Percentiles rank a stretch among this genome's conserved stretches.
These are phyloP conservation scores for Sphenostylis stenocarpa DNA, from an alignment of 306 rosid species.

Conservation along the genomic window DNA sequence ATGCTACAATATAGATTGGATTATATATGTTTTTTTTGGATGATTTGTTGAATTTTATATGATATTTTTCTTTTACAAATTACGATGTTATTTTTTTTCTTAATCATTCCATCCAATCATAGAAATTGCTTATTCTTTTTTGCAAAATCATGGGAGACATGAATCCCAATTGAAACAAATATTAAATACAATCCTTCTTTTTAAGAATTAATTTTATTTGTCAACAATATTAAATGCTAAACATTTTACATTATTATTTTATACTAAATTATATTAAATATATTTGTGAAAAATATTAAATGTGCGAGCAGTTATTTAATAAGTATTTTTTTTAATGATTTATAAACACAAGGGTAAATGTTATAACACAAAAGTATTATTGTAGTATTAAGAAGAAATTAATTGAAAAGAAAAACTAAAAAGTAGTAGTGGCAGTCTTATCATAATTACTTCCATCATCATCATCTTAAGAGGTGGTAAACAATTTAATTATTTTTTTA, in stretches of 20 bases:
- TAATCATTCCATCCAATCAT: no score
- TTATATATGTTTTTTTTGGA: neutral
- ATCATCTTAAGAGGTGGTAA: neutral
- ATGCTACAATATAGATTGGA: neutral
- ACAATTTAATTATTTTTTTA: conserved; percentile 9
- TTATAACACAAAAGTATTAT: neutral
- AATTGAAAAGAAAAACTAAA: neutral
- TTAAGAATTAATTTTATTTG: neutral
- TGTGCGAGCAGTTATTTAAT: neutral
- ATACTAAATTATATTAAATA: neutral
- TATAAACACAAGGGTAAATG: neutral
- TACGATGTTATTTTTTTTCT: neutral
- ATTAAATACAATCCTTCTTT: neutral
- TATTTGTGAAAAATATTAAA: neutral
- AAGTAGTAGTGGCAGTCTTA: neutral
- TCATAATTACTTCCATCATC: neutral
- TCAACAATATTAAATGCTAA: neutral
- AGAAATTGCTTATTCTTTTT: no score
- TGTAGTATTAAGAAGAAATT: neutral
- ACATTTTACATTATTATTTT: no score
- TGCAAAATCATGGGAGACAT: neutral
- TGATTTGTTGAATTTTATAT: neutral
- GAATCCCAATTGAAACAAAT: neutral
- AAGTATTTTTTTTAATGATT: neutral
- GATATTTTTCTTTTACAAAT: neutral